phyloP scores from a whole-genome alignment of 1,139 yeast species.

The Candida sp. region DNA sequence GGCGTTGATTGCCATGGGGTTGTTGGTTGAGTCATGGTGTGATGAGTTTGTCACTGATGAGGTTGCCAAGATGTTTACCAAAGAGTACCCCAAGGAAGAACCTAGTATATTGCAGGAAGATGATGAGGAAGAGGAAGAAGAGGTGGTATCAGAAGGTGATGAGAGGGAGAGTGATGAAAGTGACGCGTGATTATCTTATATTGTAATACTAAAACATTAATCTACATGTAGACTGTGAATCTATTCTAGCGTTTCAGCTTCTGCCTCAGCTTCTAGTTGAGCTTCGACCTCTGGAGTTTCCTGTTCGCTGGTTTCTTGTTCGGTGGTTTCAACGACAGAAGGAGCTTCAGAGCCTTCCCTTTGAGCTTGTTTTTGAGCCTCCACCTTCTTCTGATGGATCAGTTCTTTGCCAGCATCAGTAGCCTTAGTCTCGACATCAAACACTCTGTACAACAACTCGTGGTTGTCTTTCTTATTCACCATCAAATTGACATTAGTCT shows the following conservation, averaged over 20 bases:
- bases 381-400: constrained; percentile 41
- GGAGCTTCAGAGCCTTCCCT: constrained; percentile 10
- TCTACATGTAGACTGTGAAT: neutral
- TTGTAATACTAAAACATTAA: neutral
- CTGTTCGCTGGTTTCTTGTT: constrained; percentile 7
- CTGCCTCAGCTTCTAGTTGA: constrained; percentile 3
- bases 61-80: constrained; percentile 29
- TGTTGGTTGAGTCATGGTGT: constrained; percentile 56
- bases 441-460: constrained; percentile 85
- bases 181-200: neutral
- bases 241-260: constrained; percentile 1
- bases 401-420: constrained; percentile 54
- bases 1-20: constrained; percentile 56
- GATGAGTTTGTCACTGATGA: constrained; percentile 43
- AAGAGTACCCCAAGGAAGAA: constrained; percentile 9
- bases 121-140: constrained; percentile 12
- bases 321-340: constrained; percentile 6
- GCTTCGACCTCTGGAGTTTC: constrained; percentile 9
- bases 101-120: constrained; percentile 5
- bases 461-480: constrained; percentile 92
- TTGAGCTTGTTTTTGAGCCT: constrained; percentile 29
- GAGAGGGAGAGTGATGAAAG: constrained; percentile 1
- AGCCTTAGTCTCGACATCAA: constrained; percentile 70
- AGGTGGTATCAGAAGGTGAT: constrained; percentile 9
- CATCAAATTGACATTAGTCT: constrained; percentile 86